Evolutionary conservation across 208 protist species (phyloP), one percentile per base, ranked within the genome.

Genomic region (Trypanosoma cruzi): DNA sequence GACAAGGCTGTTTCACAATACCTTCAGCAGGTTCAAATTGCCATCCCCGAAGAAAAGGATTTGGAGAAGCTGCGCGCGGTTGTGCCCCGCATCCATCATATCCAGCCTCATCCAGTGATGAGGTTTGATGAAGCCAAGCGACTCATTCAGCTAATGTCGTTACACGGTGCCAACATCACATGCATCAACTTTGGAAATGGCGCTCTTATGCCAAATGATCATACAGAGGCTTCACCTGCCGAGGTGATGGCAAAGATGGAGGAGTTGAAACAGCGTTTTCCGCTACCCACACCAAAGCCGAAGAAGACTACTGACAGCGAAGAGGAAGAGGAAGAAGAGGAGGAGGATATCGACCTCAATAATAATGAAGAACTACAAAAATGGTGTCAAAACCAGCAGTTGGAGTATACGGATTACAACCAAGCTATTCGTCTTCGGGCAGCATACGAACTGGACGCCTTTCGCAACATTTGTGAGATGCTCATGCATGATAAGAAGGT

Each of bases 301-400:
- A 80, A 76, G 46, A 52, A 64, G 32, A 54, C 26, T 22, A 62
- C 20, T 31, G 16, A 42, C 32, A 55, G 63, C 24, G n/a, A n/a
- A n/a, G n/a, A n/a, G n/a, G 74, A 71, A 4, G 56, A 75, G 6
- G 64, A 77, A 0, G 68, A 77, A 14, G 66, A 79, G n/a, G 81
- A 84, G 44, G 73, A 75, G 22, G 73, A 78, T 16, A 74, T 73
- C 42, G 80, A 82, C 60, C 46, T 73, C 22, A 54, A 64, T 29
- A 81, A 84, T 77, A 95, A 93, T 63, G 85, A 73, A 0, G 84
- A 74, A 14, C 75, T 95, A 44, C 80, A 79, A 52, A 78, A 68
- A 22, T 80, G 81, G 55, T 93, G 85, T 26, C 76, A 81, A 31
- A 58, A 56, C 53, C 77, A 91, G 22, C 58, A 82, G 24, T 28